A percentile compares a stretch with the other conserved stretches of the same genome.
Conservation (phyloP, 257 asterid genomes). For the Apocynum venetum region DNA sequence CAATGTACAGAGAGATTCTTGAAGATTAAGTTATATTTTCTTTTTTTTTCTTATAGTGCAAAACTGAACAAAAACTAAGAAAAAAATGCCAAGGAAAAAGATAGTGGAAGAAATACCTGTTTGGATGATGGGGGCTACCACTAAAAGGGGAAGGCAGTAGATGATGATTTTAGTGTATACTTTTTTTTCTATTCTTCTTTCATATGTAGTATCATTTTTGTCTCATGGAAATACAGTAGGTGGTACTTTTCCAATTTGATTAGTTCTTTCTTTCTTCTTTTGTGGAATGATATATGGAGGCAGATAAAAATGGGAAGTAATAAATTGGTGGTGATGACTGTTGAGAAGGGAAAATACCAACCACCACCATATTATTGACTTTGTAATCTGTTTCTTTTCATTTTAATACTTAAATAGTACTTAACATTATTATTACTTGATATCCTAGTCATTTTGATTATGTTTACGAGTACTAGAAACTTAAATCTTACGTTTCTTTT, state of each 20-base stretch:
- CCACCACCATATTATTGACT: conserved; percentile 9
- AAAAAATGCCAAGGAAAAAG: not conserved
- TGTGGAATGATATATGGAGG: not conserved
- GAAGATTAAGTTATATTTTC: conserved; percentile 5
- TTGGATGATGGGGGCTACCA: conserved; percentile 9
- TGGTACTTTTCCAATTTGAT: not conserved
- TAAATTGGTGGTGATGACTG: not conserved
- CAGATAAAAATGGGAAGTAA: not conserved
- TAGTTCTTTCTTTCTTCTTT: not conserved
- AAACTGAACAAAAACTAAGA: not conserved
- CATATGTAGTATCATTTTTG: not conserved
- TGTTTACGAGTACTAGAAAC: too few relatives aligned
- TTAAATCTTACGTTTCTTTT: too few relatives aligned
- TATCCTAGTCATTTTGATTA: too few relatives aligned
- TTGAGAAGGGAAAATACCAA: conserved; percentile 2
- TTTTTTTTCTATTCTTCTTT: not conserved
- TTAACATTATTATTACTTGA: not conserved
- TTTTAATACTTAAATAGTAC: not conserved
- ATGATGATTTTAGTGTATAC: not conserved
- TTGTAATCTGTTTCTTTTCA: not conserved
- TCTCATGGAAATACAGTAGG: not conserved
- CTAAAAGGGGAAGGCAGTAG: not conserved
- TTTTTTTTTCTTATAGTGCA: not conserved
- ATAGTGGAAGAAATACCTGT: conserved; percentile 19
- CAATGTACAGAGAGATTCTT: conserved; percentile 7